phyloP scores from a whole-genome alignment of 495 filamentous ascomycete genomes.

The Podospora conica region DNA sequence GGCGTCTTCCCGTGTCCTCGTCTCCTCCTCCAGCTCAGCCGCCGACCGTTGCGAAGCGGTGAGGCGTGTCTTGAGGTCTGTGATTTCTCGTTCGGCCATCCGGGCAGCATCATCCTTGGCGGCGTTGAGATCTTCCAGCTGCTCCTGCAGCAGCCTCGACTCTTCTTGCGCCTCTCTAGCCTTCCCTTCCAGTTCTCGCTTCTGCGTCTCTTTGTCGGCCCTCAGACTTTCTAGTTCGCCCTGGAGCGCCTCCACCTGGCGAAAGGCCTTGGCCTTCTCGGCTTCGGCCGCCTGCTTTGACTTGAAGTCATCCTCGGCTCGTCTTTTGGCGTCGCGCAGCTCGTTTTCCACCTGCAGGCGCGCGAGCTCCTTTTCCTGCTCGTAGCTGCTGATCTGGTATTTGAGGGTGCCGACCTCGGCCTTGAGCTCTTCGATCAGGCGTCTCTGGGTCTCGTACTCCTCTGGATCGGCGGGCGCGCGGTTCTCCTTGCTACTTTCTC shows the following conservation, averaged over 20 bases:
- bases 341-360: slow-evolving; percentile 76
- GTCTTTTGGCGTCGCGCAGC: slow-evolving; percentile 63
- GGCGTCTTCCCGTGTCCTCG: slow-evolving; percentile 53
- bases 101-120: slow-evolving; percentile 66
- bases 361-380: slow-evolving; percentile 78
- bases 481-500: slow-evolving; percentile 47
- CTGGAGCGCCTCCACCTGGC: slow-evolving; percentile 65
- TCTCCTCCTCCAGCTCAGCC: slow-evolving; percentile 65
- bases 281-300: slow-evolving; percentile 70
- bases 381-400: slow-evolving; percentile 58
- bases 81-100: slow-evolving; percentile 59
- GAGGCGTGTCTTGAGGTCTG: slow-evolving; percentile 66
- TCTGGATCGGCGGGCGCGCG: slow-evolving; percentile 42
- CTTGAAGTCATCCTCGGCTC: slow-evolving; percentile 76
- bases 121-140: slow-evolving; percentile 66
- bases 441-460: slow-evolving; percentile 45
- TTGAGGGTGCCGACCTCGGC: slow-evolving; percentile 49
- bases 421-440: slow-evolving; percentile 48
- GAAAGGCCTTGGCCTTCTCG: slow-evolving; percentile 57
- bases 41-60: slow-evolving; percentile 59
- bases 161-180: slow-evolving; percentile 66
- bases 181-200: slow-evolving; percentile 63
- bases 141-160: slow-evolving; percentile 64
- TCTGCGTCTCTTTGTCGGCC: slow-evolving; percentile 48
- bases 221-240: slow-evolving; percentile 61